A percentile compares a stretch with the other conserved stretches of the same genome.
Conservation (phyloP, 2,329 filamentous ascomycete species). For the Talaromyces sp. region DNA sequence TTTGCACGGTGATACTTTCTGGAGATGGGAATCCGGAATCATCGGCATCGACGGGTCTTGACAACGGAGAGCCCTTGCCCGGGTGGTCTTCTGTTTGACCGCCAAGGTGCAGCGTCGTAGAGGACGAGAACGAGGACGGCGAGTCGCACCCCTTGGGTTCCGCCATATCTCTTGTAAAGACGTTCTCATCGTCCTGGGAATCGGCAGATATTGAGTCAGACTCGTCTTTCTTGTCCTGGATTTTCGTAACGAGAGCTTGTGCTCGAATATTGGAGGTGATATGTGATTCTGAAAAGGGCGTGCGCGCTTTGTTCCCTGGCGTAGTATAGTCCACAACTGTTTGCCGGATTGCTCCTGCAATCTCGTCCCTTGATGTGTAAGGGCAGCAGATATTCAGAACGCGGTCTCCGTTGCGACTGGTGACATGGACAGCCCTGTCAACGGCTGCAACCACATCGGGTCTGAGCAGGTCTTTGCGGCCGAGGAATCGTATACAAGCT, state of each 20-base stretch:
- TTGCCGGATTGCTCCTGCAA: slow-evolving; percentile 79
- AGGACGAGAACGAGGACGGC: slow-evolving; percentile 34
- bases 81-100: slow-evolving; percentile 24
- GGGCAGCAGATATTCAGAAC: slow-evolving; percentile 95
- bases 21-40: slow-evolving; percentile 59
- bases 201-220: slow-evolving; percentile 40
- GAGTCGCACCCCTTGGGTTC: slow-evolving; percentile 26
- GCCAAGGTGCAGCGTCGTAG: slow-evolving; percentile 46
- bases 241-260: slow-evolving; percentile 41
- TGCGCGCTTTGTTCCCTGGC: slow-evolving; percentile 48
- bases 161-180: slow-evolving; percentile 14
- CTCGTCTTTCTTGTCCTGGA: slow-evolving; percentile 40
- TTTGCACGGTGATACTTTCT: slow-evolving; percentile 79
- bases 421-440: slow-evolving; percentile 79
- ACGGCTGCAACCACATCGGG: slow-evolving; percentile 85
- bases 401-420: slow-evolving; percentile 74
- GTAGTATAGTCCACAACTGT: slow-evolving; percentile 83
- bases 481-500: slow-evolving; percentile 77
- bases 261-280: slow-evolving; percentile 82
- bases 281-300: slow-evolving; percentile 78
- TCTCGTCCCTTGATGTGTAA: slow-evolving; percentile 93
- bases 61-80: slow-evolving; percentile 32
- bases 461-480: slow-evolving; percentile 76
- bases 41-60: slow-evolving; percentile 20
- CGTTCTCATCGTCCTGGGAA: slow-evolving; percentile 36